Conservation (phyloP, 164 flowering plant species). For the Akebia trifoliata region DNA sequence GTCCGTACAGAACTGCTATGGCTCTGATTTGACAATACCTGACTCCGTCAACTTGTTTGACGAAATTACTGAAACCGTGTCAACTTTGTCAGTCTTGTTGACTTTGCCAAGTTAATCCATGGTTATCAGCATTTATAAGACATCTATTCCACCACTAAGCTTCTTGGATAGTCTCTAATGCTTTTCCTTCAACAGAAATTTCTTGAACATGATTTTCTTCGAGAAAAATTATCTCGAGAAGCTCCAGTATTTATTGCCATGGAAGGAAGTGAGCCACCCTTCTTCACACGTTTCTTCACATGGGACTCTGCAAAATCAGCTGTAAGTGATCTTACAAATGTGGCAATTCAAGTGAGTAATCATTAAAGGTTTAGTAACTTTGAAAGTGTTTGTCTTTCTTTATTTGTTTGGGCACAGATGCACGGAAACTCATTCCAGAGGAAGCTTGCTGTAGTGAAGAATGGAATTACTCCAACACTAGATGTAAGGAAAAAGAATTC, state of each 20-base stretch:
- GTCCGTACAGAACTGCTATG: too few relatives aligned
- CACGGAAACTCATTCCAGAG: conserved; percentile 96
- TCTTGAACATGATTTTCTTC: conserved; percentile 76
- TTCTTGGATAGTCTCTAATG: conserved; percentile 2
- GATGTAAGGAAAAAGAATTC: conserved; percentile 53
- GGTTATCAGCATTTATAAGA: too few relatives aligned
- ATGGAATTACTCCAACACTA: conserved; percentile 55
- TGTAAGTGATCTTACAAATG: conserved; percentile 42
- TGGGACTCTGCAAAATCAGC: conserved; percentile 92
- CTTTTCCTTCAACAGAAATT: conserved; percentile 79
- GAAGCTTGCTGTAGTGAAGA: conserved; percentile 72
- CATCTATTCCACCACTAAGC: neutral
- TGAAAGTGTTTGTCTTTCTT: neutral
- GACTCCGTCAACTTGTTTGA: neutral
- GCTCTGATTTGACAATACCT: too few relatives aligned
- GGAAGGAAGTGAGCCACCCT: conserved; percentile 90
- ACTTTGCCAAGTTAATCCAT: too few relatives aligned
- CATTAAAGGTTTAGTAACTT: neutral
- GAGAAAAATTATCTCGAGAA: conserved; percentile 67
- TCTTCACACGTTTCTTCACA: conserved; percentile 87
- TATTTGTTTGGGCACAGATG: conserved; percentile 53
- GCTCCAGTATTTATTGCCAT: conserved; percentile 68
- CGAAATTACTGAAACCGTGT: neutral
- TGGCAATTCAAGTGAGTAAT: neutral
- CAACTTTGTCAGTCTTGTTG: neutral